Percentiles rank a stretch among this genome's conserved stretches.
Evolutionary conservation across 768 basidiomycete genomes (phyloP).

Genomic region (Tephrocybe sp.): DNA sequence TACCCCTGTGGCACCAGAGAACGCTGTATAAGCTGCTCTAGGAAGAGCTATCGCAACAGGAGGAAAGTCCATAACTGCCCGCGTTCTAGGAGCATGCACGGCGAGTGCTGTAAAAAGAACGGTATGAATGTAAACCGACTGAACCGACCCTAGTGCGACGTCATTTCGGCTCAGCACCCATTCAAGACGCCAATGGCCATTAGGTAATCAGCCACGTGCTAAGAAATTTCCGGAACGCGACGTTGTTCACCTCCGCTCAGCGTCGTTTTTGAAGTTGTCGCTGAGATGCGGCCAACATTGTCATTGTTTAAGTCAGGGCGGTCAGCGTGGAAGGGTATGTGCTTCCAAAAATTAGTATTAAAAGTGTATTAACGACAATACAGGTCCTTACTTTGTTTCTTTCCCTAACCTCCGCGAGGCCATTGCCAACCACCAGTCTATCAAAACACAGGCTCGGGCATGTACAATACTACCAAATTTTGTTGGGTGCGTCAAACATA

Average conservation of each 20-base stretch:
- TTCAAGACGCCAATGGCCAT: neutral
- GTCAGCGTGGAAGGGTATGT: slow-evolving; percentile 79
- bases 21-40: neutral
- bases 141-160: slow-evolving; percentile 1
- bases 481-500: slow-evolving; percentile 84
- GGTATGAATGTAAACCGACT: neutral
- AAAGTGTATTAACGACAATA: neutral
- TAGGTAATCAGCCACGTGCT: slow-evolving; percentile 5
- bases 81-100: neutral
- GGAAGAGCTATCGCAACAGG: too few species aligned
- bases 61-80: neutral
- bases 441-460: slow-evolving; percentile 83
- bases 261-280: neutral
- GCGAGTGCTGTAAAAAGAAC: neutral
- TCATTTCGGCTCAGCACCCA: neutral
- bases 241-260: neutral
- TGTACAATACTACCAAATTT: slow-evolving; percentile 96
- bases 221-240: neutral
- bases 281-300: slow-evolving; percentile 62
- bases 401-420: slow-evolving; percentile 89
- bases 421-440: slow-evolving; percentile 76
- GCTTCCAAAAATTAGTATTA: neutral
- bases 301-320: slow-evolving; percentile 60
- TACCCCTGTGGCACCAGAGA: neutral
- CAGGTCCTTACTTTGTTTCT: slow-evolving; percentile 93